These are phyloP conservation scores for Fonsecaea pedrosoi DNA, from an alignment of 2,329 filamentous ascomycete species.

Conservation along the genomic window DNA sequence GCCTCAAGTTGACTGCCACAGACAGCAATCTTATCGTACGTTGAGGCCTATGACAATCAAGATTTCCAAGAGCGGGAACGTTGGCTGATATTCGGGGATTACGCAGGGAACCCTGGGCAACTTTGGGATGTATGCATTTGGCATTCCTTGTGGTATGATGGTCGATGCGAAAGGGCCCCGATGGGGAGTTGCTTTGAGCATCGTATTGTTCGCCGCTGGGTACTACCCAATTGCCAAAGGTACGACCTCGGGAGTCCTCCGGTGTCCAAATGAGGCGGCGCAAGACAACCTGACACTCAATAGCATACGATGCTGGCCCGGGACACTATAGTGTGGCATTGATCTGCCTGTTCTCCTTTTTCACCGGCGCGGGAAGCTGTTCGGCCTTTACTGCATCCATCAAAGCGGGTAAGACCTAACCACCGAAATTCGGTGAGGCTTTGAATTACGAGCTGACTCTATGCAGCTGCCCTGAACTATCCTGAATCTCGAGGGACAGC, in stretches of 20 bases:
- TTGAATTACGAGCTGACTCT: slow-evolving; percentile 13
- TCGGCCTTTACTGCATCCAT: slow-evolving; percentile 87
- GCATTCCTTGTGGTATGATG: slow-evolving; percentile 86
- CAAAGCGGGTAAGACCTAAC: slow-evolving; percentile 65
- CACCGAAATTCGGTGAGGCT: slow-evolving; percentile 28
- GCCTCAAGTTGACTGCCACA: slow-evolving; percentile 85
- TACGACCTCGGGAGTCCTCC: slow-evolving; percentile 33
- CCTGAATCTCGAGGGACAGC: slow-evolving; percentile 89
- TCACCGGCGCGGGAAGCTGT: slow-evolving; percentile 88
- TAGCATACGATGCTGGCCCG: slow-evolving; percentile 74
- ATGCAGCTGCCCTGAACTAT: slow-evolving; percentile 83
- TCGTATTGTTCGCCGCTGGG: slow-evolving; percentile 73
- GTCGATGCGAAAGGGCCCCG: slow-evolving; percentile 83
- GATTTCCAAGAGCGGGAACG: slow-evolving; percentile 13
- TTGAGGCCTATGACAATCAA: slow-evolving; percentile 22
- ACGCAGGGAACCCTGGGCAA: slow-evolving; percentile 60
- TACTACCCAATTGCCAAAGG: slow-evolving; percentile 79
- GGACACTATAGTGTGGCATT: slow-evolving; percentile 62
- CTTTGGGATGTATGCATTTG: slow-evolving; percentile 90
- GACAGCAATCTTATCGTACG: slow-evolving; percentile 87
- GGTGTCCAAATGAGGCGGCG: slow-evolving; percentile 15
- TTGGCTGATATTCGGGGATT: slow-evolving; percentile 42
- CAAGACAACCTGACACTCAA: slow-evolving; percentile 41
- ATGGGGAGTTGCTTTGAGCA: slow-evolving; percentile 76
- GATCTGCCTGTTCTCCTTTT: slow-evolving; percentile 82